Evolutionary conservation across 2,329 filamentous ascomycete species (phyloP).

Genomic region (Reticulascus tulasneorum): DNA sequence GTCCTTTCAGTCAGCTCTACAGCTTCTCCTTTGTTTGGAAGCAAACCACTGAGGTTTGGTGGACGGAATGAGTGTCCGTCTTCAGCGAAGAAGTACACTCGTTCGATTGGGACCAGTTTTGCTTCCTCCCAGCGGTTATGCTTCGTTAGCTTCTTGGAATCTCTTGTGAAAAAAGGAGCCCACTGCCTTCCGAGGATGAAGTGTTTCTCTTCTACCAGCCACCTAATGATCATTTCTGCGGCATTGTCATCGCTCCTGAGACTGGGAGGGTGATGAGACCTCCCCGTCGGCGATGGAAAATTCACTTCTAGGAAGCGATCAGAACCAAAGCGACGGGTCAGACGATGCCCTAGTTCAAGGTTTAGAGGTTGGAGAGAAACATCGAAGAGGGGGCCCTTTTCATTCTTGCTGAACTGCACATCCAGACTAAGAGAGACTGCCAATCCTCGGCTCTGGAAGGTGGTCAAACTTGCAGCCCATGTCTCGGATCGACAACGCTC

Average conservation of each 20-base stretch:
- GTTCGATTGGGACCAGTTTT: constrained; percentile 22
- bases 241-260: constrained; percentile 27
- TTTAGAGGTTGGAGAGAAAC: constrained; percentile 45
- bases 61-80: constrained; percentile 42
- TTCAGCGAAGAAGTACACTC: constrained; percentile 53
- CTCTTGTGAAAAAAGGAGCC: constrained; percentile 42
- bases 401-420: constrained; percentile 9
- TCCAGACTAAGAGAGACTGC: constrained; percentile 24
- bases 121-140: constrained; percentile 23
- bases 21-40: constrained; percentile 22
- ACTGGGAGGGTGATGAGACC: constrained; percentile 17
- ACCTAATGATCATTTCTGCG: constrained; percentile 31
- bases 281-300: constrained; percentile 39
- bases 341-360: constrained; percentile 46
- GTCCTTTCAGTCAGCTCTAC: constrained; percentile 18
- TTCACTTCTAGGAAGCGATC: constrained; percentile 56
- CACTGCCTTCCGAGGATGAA: constrained; percentile 43
- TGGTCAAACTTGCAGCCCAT: constrained; percentile 41
- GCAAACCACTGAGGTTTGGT: neutral
- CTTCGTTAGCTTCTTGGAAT: constrained; percentile 32
- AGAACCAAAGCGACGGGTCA: constrained; percentile 51
- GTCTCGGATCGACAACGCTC: constrained; percentile 37
- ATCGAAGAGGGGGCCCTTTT: constrained; percentile 36
- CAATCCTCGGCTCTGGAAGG: constrained; percentile 34
- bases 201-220: constrained; percentile 36